Conservation (phyloP, 2,329 filamentous ascomycete species). For the Cordyceps tenuipes region DNA sequence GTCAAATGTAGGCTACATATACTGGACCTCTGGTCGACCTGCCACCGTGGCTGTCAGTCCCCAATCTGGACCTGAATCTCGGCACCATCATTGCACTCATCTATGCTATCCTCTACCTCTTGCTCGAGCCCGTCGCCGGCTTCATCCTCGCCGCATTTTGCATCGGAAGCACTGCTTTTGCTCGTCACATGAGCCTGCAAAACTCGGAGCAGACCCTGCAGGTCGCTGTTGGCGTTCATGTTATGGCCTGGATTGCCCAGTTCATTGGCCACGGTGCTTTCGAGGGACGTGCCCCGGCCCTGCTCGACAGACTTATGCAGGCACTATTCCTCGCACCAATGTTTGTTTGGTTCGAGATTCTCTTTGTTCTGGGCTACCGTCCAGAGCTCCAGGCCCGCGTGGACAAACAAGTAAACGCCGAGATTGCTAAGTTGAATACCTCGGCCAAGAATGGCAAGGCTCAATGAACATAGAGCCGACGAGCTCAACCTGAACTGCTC, state of each 20-base stretch:
- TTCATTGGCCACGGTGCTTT: conserved; percentile 88
- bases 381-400: conserved; percentile 78
- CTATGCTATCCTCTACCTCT: conserved; percentile 74
- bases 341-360: conserved; percentile 92
- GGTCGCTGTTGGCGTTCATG: conserved; percentile 56
- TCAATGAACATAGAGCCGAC: conserved; percentile 27
- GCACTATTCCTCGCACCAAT: conserved; percentile 88
- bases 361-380: conserved; percentile 87
- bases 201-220: conserved; percentile 41
- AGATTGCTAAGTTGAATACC: conserved; percentile 66
- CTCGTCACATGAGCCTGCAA: conserved; percentile 63
- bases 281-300: conserved; percentile 77
- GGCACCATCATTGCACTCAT: conserved; percentile 56
- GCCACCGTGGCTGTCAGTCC: conserved; percentile 58
- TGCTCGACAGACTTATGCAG: conserved; percentile 87
- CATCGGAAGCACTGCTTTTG: conserved; percentile 62
- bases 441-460: conserved; percentile 47
- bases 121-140: conserved; percentile 91
- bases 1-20: conserved; percentile 45
- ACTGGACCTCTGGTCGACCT: conserved; percentile 54
- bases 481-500: background rate
- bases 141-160: conserved; percentile 67
- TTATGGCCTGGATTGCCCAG: conserved; percentile 76
- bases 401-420: conserved; percentile 63
- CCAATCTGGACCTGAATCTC: conserved; percentile 58